phyloP scores from a whole-genome alignment of 2,329 filamentous ascomycete species.

The Myriosclerotinia scirpicola region DNA sequence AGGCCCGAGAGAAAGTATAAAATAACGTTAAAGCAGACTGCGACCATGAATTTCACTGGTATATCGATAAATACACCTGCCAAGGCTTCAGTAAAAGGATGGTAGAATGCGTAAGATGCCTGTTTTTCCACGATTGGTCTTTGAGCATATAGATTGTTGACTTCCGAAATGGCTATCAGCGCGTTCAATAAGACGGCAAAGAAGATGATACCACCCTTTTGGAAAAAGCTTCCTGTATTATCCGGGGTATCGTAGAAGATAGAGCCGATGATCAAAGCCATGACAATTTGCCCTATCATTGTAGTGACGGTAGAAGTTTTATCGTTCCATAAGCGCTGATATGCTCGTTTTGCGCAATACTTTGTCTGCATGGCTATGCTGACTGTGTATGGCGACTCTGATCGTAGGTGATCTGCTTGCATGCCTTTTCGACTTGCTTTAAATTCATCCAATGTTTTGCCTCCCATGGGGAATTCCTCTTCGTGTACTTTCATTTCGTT shows the following conservation, averaged over 20 bases:
- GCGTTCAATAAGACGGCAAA: slow-evolving; percentile 68
- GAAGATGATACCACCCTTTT: slow-evolving; percentile 64
- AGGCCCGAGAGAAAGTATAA: slow-evolving; percentile 88
- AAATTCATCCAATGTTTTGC: slow-evolving; percentile 43
- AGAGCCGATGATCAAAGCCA: slow-evolving; percentile 63
- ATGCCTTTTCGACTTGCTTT: slow-evolving; percentile 40
- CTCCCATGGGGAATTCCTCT: slow-evolving; percentile 41
- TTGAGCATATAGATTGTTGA: slow-evolving; percentile 77
- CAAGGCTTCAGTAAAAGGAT: slow-evolving; percentile 83
- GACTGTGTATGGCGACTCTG: slow-evolving; percentile 78
- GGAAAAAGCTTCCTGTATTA: slow-evolving; percentile 59
- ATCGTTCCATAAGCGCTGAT: slow-evolving; percentile 74
- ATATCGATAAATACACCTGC: slow-evolving; percentile 84
- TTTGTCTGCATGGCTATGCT: slow-evolving; percentile 73
- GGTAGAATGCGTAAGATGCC: slow-evolving; percentile 81
- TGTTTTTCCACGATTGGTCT: slow-evolving; percentile 93
- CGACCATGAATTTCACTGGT: slow-evolving; percentile 76
- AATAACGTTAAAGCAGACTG: slow-evolving; percentile 74
- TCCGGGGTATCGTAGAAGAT: slow-evolving; percentile 62
- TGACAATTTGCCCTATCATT: slow-evolving; percentile 44
- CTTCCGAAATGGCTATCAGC: slow-evolving; percentile 62
- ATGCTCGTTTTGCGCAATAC: slow-evolving; percentile 80
- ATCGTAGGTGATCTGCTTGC: slow-evolving; percentile 55
- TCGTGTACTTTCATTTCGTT: slow-evolving; percentile 56
- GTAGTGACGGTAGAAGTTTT: slow-evolving; percentile 62